Base-by-base conservation (phyloP, 2,329 filamentous ascomycete species). In the Aspergillus persii region DNA sequence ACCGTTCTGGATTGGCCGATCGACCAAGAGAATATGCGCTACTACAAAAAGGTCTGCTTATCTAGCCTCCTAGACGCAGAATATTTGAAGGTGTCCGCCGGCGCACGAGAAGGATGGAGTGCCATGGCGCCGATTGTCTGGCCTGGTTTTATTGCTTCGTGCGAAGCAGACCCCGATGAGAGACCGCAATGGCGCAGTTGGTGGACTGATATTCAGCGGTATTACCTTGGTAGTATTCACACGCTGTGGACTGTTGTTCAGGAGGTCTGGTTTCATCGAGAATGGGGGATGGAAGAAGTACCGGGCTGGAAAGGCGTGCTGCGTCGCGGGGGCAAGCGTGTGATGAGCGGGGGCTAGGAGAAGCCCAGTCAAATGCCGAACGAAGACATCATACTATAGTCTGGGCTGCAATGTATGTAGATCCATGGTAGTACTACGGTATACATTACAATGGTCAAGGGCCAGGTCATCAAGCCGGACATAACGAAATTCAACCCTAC, bases 61-160 rank as follows among this genome's bases (percentile, higher is more conserved):
- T 49, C 56, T 2, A 58, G 53, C 30, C 56, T 58, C 50, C 50
- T 58, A 12, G 56, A 50, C 3, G 50, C 56, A 4, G 56, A 58
- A 33, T 36, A 41, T 6, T 44, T 58, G 2, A 59, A 59, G 23
- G 33, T 29, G 8, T 50, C 57, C 15, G 7, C 18, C 8, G 12
- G 53, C 1, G 15, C 23, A 11, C 53, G 29, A 5, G 52, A 23
- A 27, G 29, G 48, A 2, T 59, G 57, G 57, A 56, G 44, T n/a
- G 53, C 53, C 18, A 59, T 59, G 57, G 57, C 57, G 7, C 57
- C 57, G 2, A 59, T 59, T 7, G 57, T 56, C 26, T 59, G 57
- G 57, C 57, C 57, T 2, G 57, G 57, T 6, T 59, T 59, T 9
- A 56, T 59, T 29, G 57, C 57, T 2, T 47, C 53, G 4, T 59